A percentile compares a stretch with the other conserved stretches of the same genome.
Conservation (phyloP, 2,329 filamentous ascomycete species). For the Talaromyces sp. region DNA sequence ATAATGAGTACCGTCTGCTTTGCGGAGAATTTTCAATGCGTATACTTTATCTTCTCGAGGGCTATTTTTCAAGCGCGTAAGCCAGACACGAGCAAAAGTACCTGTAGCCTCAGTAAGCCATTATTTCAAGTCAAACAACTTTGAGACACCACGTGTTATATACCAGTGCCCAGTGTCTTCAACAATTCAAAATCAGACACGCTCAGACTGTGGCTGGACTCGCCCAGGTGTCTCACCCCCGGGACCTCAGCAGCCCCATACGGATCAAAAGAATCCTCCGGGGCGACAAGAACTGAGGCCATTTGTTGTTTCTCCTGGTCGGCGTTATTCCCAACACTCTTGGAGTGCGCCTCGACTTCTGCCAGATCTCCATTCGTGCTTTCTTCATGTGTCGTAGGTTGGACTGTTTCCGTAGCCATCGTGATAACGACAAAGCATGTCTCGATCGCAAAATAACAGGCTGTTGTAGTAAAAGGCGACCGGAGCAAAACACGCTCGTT, state of each 20-base stretch:
- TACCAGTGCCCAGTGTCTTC: conserved; percentile 47
- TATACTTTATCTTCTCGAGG: conserved; percentile 30
- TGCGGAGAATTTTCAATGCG: conserved; percentile 46
- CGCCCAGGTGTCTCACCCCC: conserved; percentile 14
- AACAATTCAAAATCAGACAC: conserved; percentile 43
- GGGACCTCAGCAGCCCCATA: conserved; percentile 6
- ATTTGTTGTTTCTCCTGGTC: conserved; percentile 25
- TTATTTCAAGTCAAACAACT: background rate
- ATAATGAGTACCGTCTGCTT: conserved; percentile 40
- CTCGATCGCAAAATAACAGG: conserved; percentile 15
- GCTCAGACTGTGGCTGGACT: conserved; percentile 21
- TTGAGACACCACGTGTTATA: conserved; percentile 5
- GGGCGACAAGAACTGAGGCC: conserved; percentile 17
- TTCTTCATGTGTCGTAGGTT: conserved; percentile 26
- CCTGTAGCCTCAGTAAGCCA: conserved; percentile 24
- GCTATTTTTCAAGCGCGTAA: conserved; percentile 37
- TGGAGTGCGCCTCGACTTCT: conserved; percentile 11
- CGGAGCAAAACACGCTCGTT: background rate
- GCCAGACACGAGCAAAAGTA: conserved; percentile 49
- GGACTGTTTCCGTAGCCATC: conserved; percentile 37
- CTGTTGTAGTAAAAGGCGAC: background rate
- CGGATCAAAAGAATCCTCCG: background rate
- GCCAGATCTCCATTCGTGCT: conserved; percentile 16
- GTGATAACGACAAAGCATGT: conserved; percentile 28
- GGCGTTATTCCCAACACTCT: conserved; percentile 13